Conservation (phyloP, 345 rosid species). For the Pistacia integerrima region DNA sequence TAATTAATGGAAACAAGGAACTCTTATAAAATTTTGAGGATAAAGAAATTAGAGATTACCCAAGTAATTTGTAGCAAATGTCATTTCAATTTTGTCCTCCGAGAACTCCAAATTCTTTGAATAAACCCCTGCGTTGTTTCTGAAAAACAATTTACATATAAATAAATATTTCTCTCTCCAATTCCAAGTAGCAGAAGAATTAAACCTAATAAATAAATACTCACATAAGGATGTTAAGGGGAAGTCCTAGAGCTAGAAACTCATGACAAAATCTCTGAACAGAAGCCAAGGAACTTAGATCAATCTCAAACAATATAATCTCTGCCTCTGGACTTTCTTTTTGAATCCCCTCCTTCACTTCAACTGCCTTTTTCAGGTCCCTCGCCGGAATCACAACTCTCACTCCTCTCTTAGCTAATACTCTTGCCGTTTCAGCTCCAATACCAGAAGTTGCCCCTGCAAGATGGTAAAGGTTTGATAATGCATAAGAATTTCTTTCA, state of each 20-base stretch:
- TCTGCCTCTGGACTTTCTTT: constrained; percentile 67
- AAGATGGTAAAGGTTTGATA: neutral
- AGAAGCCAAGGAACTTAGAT: constrained; percentile 81
- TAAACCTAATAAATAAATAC: constrained; percentile 15
- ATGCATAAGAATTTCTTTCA: neutral
- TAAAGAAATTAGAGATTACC: constrained; percentile 43
- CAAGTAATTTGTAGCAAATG: constrained; percentile 87
- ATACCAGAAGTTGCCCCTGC: constrained; percentile 95
- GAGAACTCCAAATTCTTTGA: constrained; percentile 86
- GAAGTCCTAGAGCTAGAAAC: constrained; percentile 67
- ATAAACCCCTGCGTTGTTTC: constrained; percentile 92
- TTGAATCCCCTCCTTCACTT: constrained; percentile 54
- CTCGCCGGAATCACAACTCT: constrained; percentile 84
- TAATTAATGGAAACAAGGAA: too few relatives aligned
- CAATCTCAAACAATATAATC: constrained; percentile 60
- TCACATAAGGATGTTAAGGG: constrained; percentile 88
- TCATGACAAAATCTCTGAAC: constrained; percentile 63
- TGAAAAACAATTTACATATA: constrained; percentile 28
- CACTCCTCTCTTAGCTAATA: constrained; percentile 80
- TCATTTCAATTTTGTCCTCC: constrained; percentile 92
- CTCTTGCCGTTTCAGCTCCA: constrained; percentile 89
- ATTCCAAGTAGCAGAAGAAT: neutral
- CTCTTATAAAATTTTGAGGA: too few relatives aligned
- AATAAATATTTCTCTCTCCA: neutral
- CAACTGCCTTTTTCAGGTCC: constrained; percentile 67